Conservation (phyloP, 306 rosid genomes). For the Cicer judaicum region DNA sequence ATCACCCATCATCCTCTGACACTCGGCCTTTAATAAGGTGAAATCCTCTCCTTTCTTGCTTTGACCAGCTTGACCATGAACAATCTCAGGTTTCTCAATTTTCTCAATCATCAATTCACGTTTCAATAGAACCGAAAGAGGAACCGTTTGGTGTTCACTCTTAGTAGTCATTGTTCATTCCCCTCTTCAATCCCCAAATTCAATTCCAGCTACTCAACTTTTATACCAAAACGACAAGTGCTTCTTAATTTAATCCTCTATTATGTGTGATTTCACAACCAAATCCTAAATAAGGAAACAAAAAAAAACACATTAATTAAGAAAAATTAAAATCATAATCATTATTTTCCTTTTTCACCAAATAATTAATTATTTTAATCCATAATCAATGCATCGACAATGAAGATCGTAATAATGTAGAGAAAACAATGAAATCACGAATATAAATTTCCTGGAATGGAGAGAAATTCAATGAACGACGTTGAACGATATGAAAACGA, state of each 20-base stretch:
- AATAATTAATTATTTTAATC: conserved; percentile 30
- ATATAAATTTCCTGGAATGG: background rate
- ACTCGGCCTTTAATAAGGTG: conserved; percentile 74
- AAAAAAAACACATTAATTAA: conserved; percentile 26
- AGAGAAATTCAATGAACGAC: conserved; percentile 5
- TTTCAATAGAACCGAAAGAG: conserved; percentile 88
- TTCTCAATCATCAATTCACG: conserved; percentile 90
- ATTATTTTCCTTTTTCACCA: background rate
- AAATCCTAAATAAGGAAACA: conserved; percentile 47
- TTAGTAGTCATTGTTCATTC: conserved; percentile 64
- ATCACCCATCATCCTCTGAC: conserved; percentile 94
- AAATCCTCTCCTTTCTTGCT: conserved; percentile 99
- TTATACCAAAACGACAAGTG: background rate
- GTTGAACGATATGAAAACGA: conserved; percentile 33
- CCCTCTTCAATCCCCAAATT: conserved; percentile 25
- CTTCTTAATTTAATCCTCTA: conserved; percentile 37
- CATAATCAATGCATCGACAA: conserved; percentile 14
- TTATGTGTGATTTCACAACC: conserved; percentile 7
- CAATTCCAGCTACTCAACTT: background rate
- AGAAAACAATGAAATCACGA: background rate
- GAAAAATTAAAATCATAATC: conserved; percentile 1
- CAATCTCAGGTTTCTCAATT: conserved; percentile 89
- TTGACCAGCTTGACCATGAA: conserved; percentile 83
- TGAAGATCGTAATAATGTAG: conserved; percentile 24
- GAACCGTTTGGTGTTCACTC: conserved; percentile 83